Evolutionary conservation across 176 grass and related monocot species (phyloP).

Genomic region (Avena insularis): DNA sequence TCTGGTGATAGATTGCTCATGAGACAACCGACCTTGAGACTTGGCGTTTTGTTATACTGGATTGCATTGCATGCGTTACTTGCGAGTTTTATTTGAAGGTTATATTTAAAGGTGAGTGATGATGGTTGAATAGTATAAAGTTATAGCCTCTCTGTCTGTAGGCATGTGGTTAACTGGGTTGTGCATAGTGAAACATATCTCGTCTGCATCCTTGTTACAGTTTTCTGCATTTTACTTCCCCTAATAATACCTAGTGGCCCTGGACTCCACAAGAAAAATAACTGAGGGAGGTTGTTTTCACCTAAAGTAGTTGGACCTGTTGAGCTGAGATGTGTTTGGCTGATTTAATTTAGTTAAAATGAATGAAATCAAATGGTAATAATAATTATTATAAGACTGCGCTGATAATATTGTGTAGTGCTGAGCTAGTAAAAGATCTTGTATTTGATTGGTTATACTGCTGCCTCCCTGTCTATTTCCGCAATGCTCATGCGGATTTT

Average conservation of each 20-base stretch:
- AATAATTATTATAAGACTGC: not conserved
- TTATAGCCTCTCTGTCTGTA: not conserved
- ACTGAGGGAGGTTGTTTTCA: not conserved
- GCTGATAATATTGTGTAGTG: not conserved
- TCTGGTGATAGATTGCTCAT: conserved; percentile 96
- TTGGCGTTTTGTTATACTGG: conserved; percentile 86
- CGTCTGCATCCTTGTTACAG: conserved; percentile 9
- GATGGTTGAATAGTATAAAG: not conserved
- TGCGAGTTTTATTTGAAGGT: conserved; percentile 89
- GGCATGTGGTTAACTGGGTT: conserved; percentile 20
- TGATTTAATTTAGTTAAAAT: not conserved
- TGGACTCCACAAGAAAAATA: conserved; percentile 2
- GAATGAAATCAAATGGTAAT: not conserved
- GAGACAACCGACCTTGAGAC: conserved; percentile 87
- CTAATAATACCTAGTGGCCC: not conserved
- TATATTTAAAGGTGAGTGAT: conserved; percentile 44
- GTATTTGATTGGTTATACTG: conserved; percentile 11
- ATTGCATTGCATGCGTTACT: conserved; percentile 79
- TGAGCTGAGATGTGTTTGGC: not conserved
- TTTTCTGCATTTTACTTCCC: conserved; percentile 4
- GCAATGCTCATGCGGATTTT: not conserved
- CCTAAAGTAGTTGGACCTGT: not conserved
- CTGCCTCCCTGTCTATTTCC: not conserved
- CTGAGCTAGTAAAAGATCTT: not conserved
- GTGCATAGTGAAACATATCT: conserved; percentile 17